Base-by-base conservation (phyloP, 1,139 yeast species). In the Kodamaea plutei region DNA sequence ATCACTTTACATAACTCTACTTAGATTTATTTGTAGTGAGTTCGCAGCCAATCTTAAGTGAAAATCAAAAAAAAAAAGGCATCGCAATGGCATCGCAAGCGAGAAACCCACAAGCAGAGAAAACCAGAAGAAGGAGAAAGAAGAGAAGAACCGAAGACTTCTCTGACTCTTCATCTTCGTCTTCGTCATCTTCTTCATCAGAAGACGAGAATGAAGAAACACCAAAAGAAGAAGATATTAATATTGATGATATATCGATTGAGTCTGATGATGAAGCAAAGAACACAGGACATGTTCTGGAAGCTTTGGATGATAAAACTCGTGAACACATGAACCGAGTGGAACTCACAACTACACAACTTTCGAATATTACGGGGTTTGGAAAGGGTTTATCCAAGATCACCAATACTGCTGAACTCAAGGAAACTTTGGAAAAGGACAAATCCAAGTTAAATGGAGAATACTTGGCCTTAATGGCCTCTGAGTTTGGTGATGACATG, bases 131-230 rank as follows among this genome's bases (percentile, higher is more conserved):
- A 50, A 72, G 83, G 42, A 65, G 81, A 51, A 81, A 81, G 70
- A 81, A 79, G 75, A 79, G 88, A 75, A 80, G 89, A 76, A 81
- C 89, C 0, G 84, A 79, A 34, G 79, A 65, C 37, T 62, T 63
- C 26, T 65, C 72, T 0, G 60, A 67, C 4, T 62, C 61, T 26
- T 76, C 74, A 20, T 65, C 65, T 15, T 71, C 77, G 6, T 63
- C 62, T 14, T 64, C 72, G 1, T 64, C 72, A 2, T 61, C 64
- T 5, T 55, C 57, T 6, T 47, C 57, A 3, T 39, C 47, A 4
- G 40, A 36, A 18, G 21, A 31, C 15, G 31, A 31, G 8, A 29
- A 25, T 6, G 39, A 37, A 20, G 37, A 39, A 5, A 31, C 23
- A 12, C 23, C 26, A 7, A 23, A 29, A 10, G 45, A 34, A 14